Conservation (phyloP, 1,284 basidiomycete genomes). For the Cerioporus squamosus region DNA sequence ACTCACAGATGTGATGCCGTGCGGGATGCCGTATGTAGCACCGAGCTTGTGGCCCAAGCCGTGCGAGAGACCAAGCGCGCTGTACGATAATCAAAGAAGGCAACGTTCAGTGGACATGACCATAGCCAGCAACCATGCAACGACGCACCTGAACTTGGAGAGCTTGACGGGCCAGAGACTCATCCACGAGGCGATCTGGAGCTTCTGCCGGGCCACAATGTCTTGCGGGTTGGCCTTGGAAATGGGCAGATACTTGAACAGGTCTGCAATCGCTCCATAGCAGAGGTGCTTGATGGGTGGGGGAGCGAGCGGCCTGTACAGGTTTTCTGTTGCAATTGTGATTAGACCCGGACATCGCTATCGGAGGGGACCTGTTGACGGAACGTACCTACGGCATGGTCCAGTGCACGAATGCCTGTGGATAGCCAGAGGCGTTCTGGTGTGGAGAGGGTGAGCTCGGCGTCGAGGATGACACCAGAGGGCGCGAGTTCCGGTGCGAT, state of each 20-base stretch:
- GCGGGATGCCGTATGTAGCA: slow-evolving; percentile 76
- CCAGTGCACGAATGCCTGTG: slow-evolving; percentile 75
- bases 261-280: slow-evolving; percentile 69
- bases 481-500: slow-evolving; percentile 59
- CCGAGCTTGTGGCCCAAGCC: slow-evolving; percentile 77
- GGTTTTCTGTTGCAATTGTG: slow-evolving; percentile 51
- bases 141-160: slow-evolving; percentile 54
- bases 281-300: slow-evolving; percentile 67
- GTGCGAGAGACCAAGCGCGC: slow-evolving; percentile 76
- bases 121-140: too few species aligned
- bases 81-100: too few species aligned
- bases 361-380: too few species aligned
- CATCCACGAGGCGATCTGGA: slow-evolving; percentile 82
- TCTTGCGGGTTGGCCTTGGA: slow-evolving; percentile 64
- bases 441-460: slow-evolving; percentile 73
- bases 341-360: too few species aligned
- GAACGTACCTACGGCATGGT: slow-evolving; percentile 70
- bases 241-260: slow-evolving; percentile 74
- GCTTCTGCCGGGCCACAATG: slow-evolving; percentile 65
- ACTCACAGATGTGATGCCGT: slow-evolving; percentile 80
- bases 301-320: slow-evolving; percentile 65
- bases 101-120: too few species aligned
- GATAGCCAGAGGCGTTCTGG: slow-evolving; percentile 83
- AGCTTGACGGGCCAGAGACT: slow-evolving; percentile 70
- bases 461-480: slow-evolving; percentile 78